Evolutionary conservation across 352 stramenopile species (phyloP).

Genomic region (Vaucheria bursata): DNA sequence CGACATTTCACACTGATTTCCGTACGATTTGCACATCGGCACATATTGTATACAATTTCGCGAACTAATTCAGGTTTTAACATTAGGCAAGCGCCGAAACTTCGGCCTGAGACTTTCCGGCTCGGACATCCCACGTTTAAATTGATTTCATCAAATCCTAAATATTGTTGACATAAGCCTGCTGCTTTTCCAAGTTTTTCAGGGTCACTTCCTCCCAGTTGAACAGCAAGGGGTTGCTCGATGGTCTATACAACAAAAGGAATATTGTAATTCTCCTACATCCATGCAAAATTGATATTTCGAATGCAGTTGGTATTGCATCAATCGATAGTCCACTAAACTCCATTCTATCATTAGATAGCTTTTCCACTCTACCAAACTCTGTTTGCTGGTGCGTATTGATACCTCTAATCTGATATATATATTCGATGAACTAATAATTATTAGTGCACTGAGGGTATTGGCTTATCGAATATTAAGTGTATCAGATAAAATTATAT

Average conservation of each 20-base stretch:
- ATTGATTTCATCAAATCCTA: slow-evolving; percentile 83
- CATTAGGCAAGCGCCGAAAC: slow-evolving; percentile 95
- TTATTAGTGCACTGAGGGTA: too few species aligned
- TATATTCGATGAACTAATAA: too few species aligned
- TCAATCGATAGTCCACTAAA: not conserved
- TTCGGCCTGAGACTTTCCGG: slow-evolving; percentile 57
- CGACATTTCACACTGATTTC: slow-evolving; percentile 95
- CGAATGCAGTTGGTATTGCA: not conserved
- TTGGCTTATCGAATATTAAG: too few species aligned
- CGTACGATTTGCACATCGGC: slow-evolving; percentile 41
- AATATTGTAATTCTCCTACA: not conserved
- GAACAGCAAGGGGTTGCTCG: slow-evolving; percentile 74
- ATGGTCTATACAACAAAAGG: slow-evolving; percentile 1
- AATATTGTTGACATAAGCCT: slow-evolving; percentile 61
- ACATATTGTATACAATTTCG: slow-evolving; percentile 77
- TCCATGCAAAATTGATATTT: not conserved
- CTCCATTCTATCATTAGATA: not conserved
- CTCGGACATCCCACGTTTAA: slow-evolving; percentile 90
- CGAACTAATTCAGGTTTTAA: slow-evolving; percentile 78
- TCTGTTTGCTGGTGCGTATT: too few species aligned
- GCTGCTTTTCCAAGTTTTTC: slow-evolving; percentile 64
- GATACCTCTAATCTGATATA: too few species aligned
- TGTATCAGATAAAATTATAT: too few species aligned
- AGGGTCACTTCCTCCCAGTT: slow-evolving; percentile 82
- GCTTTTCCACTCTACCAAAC: not conserved